Percentiles rank a stretch among this genome's conserved stretches.
Conservation (phyloP, 192 early-diverging fungal genomes). For the Pecoramyces ruminantium region DNA sequence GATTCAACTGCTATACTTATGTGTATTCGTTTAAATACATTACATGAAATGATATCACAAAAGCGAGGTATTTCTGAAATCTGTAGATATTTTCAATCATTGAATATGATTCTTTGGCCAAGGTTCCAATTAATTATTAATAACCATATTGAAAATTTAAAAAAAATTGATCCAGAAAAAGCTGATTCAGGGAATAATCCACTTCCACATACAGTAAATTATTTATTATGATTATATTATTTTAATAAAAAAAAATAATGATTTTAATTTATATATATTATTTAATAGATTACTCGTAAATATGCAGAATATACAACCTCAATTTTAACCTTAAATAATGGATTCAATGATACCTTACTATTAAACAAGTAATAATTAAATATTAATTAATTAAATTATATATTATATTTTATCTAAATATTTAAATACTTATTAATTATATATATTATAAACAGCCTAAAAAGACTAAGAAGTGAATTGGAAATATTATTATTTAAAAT, state of each 20-base stretch:
- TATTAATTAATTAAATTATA: no score
- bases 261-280: neutral
- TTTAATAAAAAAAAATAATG: no score
- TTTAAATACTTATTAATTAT: neutral
- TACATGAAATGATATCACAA: conserved; percentile 66
- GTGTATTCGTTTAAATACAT: conserved; percentile 74
- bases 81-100: conserved; percentile 78
- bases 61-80: conserved; percentile 51
- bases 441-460: conserved; percentile 30
- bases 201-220: no score
- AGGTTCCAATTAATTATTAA: conserved; percentile 64
- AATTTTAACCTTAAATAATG: conserved; percentile 73
- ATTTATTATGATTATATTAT: no score
- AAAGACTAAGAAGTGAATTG: conserved; percentile 54
- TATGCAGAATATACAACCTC: conserved; percentile 89
- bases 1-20: conserved; percentile 84
- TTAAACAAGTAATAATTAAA: conserved; percentile 47
- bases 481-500: conserved; percentile 57
- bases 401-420: no score
- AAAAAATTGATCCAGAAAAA: conserved; percentile 48
- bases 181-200: conserved; percentile 13
- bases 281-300: conserved; percentile 52
- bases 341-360: conserved; percentile 67
- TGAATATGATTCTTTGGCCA: conserved; percentile 91
- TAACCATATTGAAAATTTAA: conserved; percentile 79